Evolutionary conservation across 169 alveolate genomes (phyloP), one percentile per base, ranked within the genome.

Genomic region (Plasmodium gaboni): DNA sequence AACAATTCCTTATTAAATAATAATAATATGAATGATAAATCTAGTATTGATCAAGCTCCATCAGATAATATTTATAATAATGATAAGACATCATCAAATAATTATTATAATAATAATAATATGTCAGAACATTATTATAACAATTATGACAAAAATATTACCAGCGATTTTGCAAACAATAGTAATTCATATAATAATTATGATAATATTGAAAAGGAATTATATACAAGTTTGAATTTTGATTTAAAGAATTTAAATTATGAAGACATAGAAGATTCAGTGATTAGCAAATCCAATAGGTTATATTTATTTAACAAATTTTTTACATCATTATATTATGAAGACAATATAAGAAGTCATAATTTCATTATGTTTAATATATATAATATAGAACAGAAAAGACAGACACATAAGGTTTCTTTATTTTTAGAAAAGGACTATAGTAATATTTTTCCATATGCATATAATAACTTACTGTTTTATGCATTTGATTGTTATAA

Each of bases 321-420:
- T 65, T 78, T 78, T 55, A 63, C 89, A 6, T 78, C 89, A n/a
- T 48, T 78, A 17, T 78, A 63, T 64, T 59, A 64, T 57, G 78
- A 78, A 65, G 70, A 78, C 1, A 78, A 26, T 78, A 57, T 19
- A 44, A 78, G 44, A 59, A 78, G 42, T n/a, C 89, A 78, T 38
- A 78, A 78, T 78, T 78, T 64, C 53, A 78, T 78, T 50, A 78
- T 78, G 89, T 78, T 78, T 13, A 78, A 78, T 65, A 78, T 78
- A 24, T 78, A 78, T 12, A 78, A 78, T 22, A 78, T 70, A 17
- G 89, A 78, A 19, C 89, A 78, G 55, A 78, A 51, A 57, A 78
- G 89, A 64, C 89, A 78, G 17, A 78, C 89, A 22, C 89, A 78
- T 42, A 78, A 78, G 6, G 89, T 78, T 38, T 64, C 89, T 19